Percentiles rank a stretch among this genome's conserved stretches.
These are phyloP conservation scores for Penicillium paxilli DNA, from an alignment of 495 filamentous ascomycete species.

Conservation along the genomic window DNA sequence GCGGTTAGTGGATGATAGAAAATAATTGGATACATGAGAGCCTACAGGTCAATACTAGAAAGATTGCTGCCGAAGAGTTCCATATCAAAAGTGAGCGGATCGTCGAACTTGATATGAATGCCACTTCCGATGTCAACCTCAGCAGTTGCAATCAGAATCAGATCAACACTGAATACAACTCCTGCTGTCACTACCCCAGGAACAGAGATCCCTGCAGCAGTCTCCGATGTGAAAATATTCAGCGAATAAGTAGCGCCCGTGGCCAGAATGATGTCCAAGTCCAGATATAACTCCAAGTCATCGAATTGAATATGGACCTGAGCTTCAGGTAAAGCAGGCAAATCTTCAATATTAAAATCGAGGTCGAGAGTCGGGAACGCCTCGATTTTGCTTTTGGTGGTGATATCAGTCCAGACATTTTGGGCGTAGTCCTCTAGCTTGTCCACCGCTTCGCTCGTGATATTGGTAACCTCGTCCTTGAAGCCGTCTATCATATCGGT, in stretches of 20 bases:
- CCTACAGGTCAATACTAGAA: conserved; percentile 47
- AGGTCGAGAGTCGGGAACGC: conserved; percentile 8
- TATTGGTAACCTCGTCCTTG: background rate
- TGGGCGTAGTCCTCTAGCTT: background rate
- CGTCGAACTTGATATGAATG: conserved; percentile 52
- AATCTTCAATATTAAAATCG: conserved; percentile 33
- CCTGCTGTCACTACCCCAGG: conserved; percentile 41
- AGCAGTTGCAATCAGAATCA: conserved; percentile 46
- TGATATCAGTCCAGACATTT: background rate
- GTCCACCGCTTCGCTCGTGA: background rate
- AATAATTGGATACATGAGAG: background rate
- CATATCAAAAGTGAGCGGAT: conserved; percentile 42
- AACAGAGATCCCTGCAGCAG: conserved; percentile 37
- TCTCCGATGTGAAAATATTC: conserved; percentile 48
- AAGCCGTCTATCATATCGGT: conserved; percentile 2
- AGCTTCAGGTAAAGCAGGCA: conserved; percentile 42
- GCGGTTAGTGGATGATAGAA: background rate
- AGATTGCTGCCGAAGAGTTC: conserved; percentile 45
- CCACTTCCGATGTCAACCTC: conserved; percentile 52
- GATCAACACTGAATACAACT: conserved; percentile 43
- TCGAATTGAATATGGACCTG: conserved; percentile 48
- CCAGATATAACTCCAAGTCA: conserved; percentile 52
- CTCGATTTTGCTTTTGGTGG: background rate
- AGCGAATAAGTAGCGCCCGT: conserved; percentile 46
- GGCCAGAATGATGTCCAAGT: conserved; percentile 44